These are phyloP conservation scores for Claviceps citrina DNA, from an alignment of 2,329 filamentous ascomycete genomes.

Conservation along the genomic window DNA sequence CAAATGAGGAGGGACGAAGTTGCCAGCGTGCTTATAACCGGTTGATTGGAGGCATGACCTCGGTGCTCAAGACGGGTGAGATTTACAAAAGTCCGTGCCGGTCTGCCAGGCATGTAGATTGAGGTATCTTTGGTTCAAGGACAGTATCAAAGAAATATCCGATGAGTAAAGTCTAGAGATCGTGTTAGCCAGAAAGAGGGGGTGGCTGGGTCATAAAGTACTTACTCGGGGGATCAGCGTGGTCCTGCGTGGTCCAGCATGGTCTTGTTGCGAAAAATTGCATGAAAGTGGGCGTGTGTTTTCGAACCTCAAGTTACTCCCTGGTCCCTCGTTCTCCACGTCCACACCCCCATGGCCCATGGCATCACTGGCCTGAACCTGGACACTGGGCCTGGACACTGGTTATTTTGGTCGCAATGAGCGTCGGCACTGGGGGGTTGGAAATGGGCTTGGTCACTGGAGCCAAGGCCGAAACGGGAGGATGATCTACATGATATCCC, in stretches of 20 bases:
- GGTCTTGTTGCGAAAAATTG: background rate
- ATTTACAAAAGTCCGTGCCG: background rate
- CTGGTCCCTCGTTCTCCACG: constrained; percentile 2
- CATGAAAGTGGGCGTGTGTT: constrained; percentile 3
- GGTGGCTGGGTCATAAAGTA: constrained; percentile 17
- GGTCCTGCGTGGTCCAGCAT: too few species aligned
- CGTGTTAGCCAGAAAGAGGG: constrained; percentile 6
- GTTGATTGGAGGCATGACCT: constrained; percentile 1
- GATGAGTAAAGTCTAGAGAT: background rate
- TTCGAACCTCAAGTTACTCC: background rate
- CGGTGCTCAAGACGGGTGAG: background rate
- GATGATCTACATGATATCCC: constrained; percentile 3
- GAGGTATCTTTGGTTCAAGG: background rate
- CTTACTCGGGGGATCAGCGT: constrained; percentile 4
- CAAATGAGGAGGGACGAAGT: background rate
- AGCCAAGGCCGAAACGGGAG: background rate
- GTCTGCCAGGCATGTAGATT: too few species aligned
- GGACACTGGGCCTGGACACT: background rate
- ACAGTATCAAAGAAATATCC: background rate
- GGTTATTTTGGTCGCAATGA: background rate
- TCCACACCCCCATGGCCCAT: background rate
- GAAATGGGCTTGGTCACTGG: background rate
- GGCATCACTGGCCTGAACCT: background rate
- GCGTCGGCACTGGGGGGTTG: background rate
- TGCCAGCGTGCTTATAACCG: constrained; percentile 1